Percentiles rank a stretch among this genome's conserved stretches.
Conservation (phyloP, 441 rosid genomes). For the Brassica hybrid region DNA sequence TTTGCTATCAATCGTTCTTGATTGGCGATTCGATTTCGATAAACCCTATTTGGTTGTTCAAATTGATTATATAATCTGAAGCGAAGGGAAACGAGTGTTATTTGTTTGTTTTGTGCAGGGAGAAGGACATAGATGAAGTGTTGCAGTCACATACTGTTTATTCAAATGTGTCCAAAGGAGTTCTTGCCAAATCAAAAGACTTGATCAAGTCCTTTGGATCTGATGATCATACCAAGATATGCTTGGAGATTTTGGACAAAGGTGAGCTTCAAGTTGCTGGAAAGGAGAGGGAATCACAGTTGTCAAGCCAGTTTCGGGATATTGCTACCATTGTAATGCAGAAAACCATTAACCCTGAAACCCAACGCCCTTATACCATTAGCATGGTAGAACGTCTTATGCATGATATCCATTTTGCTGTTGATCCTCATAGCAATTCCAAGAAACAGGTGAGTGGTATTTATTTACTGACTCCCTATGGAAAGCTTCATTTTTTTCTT, state of each 20-base stretch:
- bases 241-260: conserved; percentile 92
- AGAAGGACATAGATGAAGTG: conserved; percentile 96
- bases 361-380: conserved; percentile 91
- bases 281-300: conserved; percentile 91
- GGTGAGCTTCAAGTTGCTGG: conserved; percentile 99
- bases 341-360: conserved; percentile 91
- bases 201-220: conserved; percentile 70
- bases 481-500: background rate
- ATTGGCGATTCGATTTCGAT: background rate
- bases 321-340: conserved; percentile 95
- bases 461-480: background rate
- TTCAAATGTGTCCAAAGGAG: conserved; percentile 88
- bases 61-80: too few species aligned
- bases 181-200: conserved; percentile 90
- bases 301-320: conserved; percentile 91
- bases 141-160: conserved; percentile 94
- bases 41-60: too few species aligned
- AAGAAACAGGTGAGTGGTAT: conserved; percentile 78
- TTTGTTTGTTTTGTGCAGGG: conserved; percentile 49
- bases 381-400: conserved; percentile 91
- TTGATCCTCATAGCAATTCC: conserved; percentile 85
- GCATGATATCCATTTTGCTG: conserved; percentile 95
- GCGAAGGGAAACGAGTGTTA: too few species aligned
- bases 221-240: conserved; percentile 80
- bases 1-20: conserved; percentile 18